Base-by-base conservation (phyloP, 352 stramenopile genomes). In the Thraustochytrium striatum region DNA sequence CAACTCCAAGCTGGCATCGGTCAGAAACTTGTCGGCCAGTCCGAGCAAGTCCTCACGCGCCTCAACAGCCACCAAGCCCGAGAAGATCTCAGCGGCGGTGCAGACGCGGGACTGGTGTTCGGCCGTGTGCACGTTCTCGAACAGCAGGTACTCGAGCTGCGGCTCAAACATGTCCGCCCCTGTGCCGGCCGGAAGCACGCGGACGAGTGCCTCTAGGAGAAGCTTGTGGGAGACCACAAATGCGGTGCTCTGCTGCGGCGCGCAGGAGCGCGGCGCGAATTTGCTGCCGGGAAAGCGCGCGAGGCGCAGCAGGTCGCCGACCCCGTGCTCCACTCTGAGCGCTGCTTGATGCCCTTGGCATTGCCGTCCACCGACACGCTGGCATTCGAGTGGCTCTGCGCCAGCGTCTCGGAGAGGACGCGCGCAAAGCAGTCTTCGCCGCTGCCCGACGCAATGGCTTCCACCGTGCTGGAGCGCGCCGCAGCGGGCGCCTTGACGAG, bases 311-410 rank as follows among this genome's bases (percentile, higher is more conserved):
- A 75, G 52, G 32, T 75, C 65, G 30, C 52, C 52, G 35, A 75
- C 52, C 21, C 65, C 52, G 65, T 43, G 21, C 41, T 61, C 44
- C 52, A 75, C 30, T 75, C 65, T 8, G 59, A 52, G 33, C 39
- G 58, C 68, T 75, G 65, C 35, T 75, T 75, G 65, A 61, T 61
- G n/a, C 44, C 44, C 50, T 75, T 75, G 65, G 65, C 21, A n/a
- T 70, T 70, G 1, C 65, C 65, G 39, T 75, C 65, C 44, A 75
- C 65, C 8, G 65, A 75, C 8, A 75, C 65, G 50, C 30, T 75
- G 8, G 65, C 65, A 32, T 75, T 75, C 28, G 32, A 61, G 41
- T 75, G 65, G 47, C 68, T 32, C 28, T 75, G 65, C 32, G 65
- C 43, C 5, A 75, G 65, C 32, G 65, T 61, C 44, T 75, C 65